Evolutionary conservation across 2,329 filamentous ascomycete species (phyloP).

Genomic region (Pseudogymnoascus sp.): DNA sequence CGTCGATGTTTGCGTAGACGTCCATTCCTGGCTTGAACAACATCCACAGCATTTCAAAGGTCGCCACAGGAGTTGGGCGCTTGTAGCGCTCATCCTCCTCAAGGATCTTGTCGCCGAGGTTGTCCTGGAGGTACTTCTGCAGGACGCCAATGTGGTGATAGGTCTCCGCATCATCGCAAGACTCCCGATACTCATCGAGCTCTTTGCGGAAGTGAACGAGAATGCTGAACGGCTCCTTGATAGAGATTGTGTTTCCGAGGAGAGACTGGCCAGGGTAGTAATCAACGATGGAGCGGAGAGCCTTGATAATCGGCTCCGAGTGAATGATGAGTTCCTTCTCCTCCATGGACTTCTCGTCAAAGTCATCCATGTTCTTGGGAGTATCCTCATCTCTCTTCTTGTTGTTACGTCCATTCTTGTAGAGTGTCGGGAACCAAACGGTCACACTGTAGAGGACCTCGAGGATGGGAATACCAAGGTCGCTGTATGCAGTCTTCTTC

Average conservation of each 20-base stretch:
- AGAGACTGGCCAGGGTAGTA: conserved; percentile 19
- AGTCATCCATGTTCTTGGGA: conserved; percentile 13
- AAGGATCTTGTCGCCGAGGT: conserved; percentile 16
- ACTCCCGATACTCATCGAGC: conserved; percentile 17
- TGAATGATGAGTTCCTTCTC: conserved; percentile 20
- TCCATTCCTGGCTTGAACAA: conserved; percentile 20
- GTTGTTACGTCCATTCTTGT: conserved; percentile 12
- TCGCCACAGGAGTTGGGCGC: conserved; percentile 15
- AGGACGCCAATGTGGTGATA: conserved; percentile 15
- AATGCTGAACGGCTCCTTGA: conserved; percentile 31
- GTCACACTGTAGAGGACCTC: conserved; percentile 19
- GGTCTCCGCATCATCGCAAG: conserved; percentile 17
- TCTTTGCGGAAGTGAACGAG: conserved; percentile 24
- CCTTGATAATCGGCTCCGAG: conserved; percentile 19
- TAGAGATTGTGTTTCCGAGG: conserved; percentile 16
- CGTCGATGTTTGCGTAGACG: conserved; percentile 17
- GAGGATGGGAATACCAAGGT: conserved; percentile 16
- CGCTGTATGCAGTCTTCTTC: conserved; percentile 17
- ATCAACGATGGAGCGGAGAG: conserved; percentile 16
- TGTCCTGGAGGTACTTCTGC: conserved; percentile 15
- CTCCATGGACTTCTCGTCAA: conserved; percentile 20
- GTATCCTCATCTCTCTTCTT: conserved; percentile 13
- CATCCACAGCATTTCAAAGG: conserved; percentile 21
- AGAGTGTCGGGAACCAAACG: conserved; percentile 19
- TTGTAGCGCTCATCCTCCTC: conserved; percentile 16